These are phyloP conservation scores for Gaultheria prostrata DNA, from an alignment of 148 eudicot species.

Conservation along the genomic window DNA sequence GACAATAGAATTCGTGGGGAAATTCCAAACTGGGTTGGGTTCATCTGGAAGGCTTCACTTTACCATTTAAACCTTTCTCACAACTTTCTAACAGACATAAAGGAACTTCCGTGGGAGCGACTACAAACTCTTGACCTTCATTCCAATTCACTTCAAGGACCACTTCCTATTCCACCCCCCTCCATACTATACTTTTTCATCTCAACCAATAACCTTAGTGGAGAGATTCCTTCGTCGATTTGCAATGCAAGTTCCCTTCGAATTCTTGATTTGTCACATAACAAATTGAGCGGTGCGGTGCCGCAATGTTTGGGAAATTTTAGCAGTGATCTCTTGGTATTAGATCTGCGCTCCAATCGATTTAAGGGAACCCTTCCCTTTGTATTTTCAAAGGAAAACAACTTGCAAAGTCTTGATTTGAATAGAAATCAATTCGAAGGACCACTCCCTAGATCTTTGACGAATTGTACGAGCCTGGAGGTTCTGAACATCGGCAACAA, in stretches of 20 bases:
- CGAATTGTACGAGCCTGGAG: constrained; percentile 24
- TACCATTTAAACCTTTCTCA: constrained; percentile 18
- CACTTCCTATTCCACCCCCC: background rate
- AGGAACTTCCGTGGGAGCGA: constrained; percentile 3
- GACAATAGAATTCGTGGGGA: background rate
- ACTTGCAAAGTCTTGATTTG: constrained; percentile 1
- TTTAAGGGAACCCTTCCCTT: constrained; percentile 17
- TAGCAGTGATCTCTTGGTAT: constrained; percentile 12
- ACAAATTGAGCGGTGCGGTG: constrained; percentile 25
- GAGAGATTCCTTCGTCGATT: constrained; percentile 34
- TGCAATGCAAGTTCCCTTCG: constrained; percentile 22
- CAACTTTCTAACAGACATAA: constrained; percentile 21
- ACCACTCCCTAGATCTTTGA: constrained; percentile 26
- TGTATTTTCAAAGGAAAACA: background rate
- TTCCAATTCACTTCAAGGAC: constrained; percentile 5
- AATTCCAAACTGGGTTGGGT: constrained; percentile 8
- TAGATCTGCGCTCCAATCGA: constrained; percentile 12
- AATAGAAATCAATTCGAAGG: constrained; percentile 29
- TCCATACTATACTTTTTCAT: background rate
- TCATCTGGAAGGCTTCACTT: background rate
- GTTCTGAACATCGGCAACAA: constrained; percentile 46
- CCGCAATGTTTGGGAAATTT: constrained; percentile 16
- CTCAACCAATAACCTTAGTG: constrained; percentile 12
- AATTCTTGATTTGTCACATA: constrained; percentile 24
- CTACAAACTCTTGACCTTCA: background rate